A percentile compares a stretch with the other conserved stretches of the same genome.
Evolutionary conservation across 192 early-diverging fungal species (phyloP).

Genomic region (Coemansia sp.): DNA sequence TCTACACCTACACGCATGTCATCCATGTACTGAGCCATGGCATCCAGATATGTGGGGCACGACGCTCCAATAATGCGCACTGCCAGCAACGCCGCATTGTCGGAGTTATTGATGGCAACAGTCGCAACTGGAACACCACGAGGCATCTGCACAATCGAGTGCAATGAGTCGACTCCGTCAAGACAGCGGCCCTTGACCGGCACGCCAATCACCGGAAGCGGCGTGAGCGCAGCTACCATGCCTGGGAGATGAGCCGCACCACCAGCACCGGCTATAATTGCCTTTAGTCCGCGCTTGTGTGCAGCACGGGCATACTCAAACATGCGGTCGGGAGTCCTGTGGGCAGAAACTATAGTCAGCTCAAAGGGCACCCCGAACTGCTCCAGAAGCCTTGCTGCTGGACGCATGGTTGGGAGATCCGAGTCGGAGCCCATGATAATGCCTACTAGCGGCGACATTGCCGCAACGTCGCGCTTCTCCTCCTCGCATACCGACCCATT

Average conservation of each 20-base stretch:
- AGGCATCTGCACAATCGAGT: conserved; percentile 99
- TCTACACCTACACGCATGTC: conserved; percentile 85
- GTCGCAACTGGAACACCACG: conserved; percentile 98
- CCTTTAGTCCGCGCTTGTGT: conserved; percentile 86
- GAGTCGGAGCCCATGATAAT: conserved; percentile 99
- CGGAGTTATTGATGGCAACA: conserved; percentile 97
- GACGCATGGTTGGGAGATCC: conserved; percentile 91
- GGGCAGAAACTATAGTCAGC: conserved; percentile 95
- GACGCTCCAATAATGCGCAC: conserved; percentile 85
- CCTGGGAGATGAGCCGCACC: conserved; percentile 98
- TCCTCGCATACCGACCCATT: conserved; percentile 27
- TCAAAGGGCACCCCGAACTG: conserved; percentile 93
- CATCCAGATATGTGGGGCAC: conserved; percentile 69
- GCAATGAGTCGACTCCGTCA: conserved; percentile 95
- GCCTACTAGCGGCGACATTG: conserved; percentile 76
- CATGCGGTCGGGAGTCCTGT: conserved; percentile 93
- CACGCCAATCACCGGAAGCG: conserved; percentile 97
- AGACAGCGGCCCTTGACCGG: conserved; percentile 90
- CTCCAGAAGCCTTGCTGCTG: conserved; percentile 84
- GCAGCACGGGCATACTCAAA: conserved; percentile 87
- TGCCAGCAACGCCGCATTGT: conserved; percentile 93
- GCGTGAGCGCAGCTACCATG: conserved; percentile 97
- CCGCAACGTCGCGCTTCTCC: conserved; percentile 32
- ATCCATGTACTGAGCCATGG: conserved; percentile 76
- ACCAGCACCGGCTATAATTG: conserved; percentile 97